These are phyloP conservation scores for Posidonia australis DNA, from an alignment of 106 monocot species.

Conservation along the genomic window DNA sequence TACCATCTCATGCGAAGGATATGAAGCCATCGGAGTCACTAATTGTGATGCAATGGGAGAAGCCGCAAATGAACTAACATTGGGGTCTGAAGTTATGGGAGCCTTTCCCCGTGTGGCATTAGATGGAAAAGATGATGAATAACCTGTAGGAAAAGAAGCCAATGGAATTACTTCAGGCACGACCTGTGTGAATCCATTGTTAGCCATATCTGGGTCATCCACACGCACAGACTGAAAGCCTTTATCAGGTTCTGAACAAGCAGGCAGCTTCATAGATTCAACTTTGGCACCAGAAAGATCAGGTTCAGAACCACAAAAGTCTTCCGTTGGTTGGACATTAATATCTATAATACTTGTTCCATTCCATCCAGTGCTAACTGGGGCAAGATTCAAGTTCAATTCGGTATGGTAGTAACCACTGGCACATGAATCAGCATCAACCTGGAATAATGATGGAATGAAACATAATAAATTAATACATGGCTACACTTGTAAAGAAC, in stretches of 20 bases:
- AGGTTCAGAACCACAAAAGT: background rate
- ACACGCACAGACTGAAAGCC: background rate
- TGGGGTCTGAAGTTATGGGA: background rate
- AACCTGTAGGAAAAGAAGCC: background rate
- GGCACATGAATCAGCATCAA: slow-evolving; percentile 19
- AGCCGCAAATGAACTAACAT: background rate
- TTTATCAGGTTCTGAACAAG: background rate
- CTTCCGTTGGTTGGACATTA: slow-evolving; percentile 17
- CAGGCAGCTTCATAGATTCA: slow-evolving; percentile 5
- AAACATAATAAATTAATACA: background rate
- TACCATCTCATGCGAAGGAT: too few relatives aligned
- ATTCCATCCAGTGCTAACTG: slow-evolving; percentile 9
- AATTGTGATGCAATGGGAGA: background rate
- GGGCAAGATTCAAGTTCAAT: slow-evolving; percentile 41
- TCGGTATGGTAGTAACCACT: background rate
- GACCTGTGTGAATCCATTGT: too few relatives aligned
- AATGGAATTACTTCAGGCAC: too few relatives aligned
- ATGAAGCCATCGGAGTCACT: background rate
- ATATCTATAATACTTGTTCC: slow-evolving; percentile 14
- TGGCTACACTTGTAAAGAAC: too few relatives aligned
- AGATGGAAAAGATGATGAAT: background rate
- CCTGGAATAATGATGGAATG: slow-evolving; percentile 8
- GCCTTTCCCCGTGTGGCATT: background rate
- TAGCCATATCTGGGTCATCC: background rate
- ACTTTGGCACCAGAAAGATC: background rate